These are phyloP conservation scores for Usnea hakonensis DNA, from an alignment of 495 filamentous ascomycete genomes.

Conservation along the genomic window DNA sequence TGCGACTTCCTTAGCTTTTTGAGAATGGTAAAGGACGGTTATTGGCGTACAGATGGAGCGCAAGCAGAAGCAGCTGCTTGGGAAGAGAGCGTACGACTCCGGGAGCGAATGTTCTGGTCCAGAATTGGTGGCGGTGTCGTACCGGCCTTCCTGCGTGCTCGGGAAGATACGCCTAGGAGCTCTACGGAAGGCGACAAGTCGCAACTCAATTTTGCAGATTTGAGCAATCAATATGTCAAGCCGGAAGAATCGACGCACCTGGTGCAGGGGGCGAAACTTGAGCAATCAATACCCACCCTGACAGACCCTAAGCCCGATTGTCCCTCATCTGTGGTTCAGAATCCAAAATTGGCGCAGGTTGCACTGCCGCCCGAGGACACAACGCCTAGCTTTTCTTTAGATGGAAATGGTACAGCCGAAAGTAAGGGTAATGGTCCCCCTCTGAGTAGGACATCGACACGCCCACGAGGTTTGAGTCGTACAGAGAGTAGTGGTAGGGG, in stretches of 20 bases:
- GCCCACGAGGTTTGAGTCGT: slow-evolving; percentile 15
- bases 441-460: slow-evolving; percentile 8
- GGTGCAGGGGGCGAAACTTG: slow-evolving; percentile 4
- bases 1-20: slow-evolving; percentile 92
- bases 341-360: neutral
- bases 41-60: slow-evolving; percentile 66
- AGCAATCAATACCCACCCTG: neutral
- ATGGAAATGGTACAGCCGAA: slow-evolving; percentile 4
- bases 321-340: neutral
- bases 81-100: slow-evolving; percentile 82
- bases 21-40: slow-evolving; percentile 79
- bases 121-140: slow-evolving; percentile 83
- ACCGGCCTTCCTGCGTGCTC: slow-evolving; percentile 44
- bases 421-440: slow-evolving; percentile 1
- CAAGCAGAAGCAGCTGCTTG: slow-evolving; percentile 78
- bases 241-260: slow-evolving; percentile 2
- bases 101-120: slow-evolving; percentile 95
- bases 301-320: neutral
- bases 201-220: slow-evolving; percentile 1
- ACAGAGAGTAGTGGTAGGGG: slow-evolving; percentile 15
- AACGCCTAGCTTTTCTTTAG: neutral
- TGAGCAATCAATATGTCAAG: slow-evolving; percentile 5
- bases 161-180: slow-evolving; percentile 20
- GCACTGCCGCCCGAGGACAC: neutral
- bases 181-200: slow-evolving; percentile 20